Conservation (phyloP, 2,329 filamentous ascomycete genomes). For the Drechslerella coelobrocha region DNA sequence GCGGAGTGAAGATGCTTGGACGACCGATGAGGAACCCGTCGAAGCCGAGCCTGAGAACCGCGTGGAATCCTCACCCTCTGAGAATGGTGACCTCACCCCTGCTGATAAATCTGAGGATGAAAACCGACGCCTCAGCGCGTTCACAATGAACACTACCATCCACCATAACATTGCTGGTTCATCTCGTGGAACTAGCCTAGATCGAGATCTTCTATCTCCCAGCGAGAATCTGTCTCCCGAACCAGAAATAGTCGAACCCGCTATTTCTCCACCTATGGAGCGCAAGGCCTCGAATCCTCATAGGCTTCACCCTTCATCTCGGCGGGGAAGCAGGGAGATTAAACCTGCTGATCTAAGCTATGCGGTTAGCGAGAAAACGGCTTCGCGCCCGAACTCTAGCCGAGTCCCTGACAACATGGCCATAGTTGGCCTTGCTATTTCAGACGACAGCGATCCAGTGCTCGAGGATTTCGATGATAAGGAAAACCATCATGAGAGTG, state of each 20-base stretch:
- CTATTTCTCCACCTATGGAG: slow-evolving; percentile 12
- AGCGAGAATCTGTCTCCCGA: slow-evolving; percentile 18
- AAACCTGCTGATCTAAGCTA: slow-evolving; percentile 29
- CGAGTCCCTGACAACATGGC: slow-evolving; percentile 14
- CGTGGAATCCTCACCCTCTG: slow-evolving; percentile 2
- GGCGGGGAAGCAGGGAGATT: slow-evolving; percentile 31
- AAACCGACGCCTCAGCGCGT: slow-evolving; percentile 38
- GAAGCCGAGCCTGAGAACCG: not conserved
- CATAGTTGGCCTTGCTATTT: slow-evolving; percentile 32
- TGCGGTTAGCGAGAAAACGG: slow-evolving; percentile 26
- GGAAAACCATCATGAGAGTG: slow-evolving; percentile 32
- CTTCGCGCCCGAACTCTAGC: slow-evolving; percentile 31
- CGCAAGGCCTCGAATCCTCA: slow-evolving; percentile 33
- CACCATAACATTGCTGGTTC: slow-evolving; percentile 38
- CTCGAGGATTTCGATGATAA: slow-evolving; percentile 30
- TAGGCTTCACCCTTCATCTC: slow-evolving; percentile 29
- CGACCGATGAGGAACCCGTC: slow-evolving; percentile 32
- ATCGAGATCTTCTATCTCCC: slow-evolving; percentile 15
- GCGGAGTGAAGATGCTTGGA: slow-evolving; percentile 43
- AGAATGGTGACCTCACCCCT: not conserved
- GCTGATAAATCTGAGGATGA: slow-evolving; percentile 19
- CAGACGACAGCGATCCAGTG: slow-evolving; percentile 15
- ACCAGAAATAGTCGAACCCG: slow-evolving; percentile 4
- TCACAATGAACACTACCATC: slow-evolving; percentile 39
- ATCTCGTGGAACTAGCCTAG: slow-evolving; percentile 32